Percentiles rank a stretch among this genome's conserved stretches.
Conservation (phyloP, 306 rosid species). For the Quercus berberidifolia region DNA sequence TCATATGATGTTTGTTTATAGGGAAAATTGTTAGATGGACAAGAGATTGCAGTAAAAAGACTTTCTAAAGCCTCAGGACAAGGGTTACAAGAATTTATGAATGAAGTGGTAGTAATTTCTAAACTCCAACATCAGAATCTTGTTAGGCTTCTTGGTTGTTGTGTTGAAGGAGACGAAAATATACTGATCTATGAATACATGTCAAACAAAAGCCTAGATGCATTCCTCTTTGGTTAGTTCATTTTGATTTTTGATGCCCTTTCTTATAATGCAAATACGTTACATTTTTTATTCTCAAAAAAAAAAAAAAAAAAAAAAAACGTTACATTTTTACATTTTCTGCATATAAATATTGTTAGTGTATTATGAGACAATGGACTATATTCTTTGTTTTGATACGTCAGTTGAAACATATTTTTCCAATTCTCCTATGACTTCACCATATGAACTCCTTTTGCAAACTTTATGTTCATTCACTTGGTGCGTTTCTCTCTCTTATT, state of each 20-base stretch:
- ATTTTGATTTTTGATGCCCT: neutral
- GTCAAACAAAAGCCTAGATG: constrained; percentile 45
- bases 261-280: too few relatives aligned
- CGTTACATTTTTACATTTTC: too few relatives aligned
- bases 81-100: constrained; percentile 44
- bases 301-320: too few relatives aligned
- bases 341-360: too few relatives aligned
- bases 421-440: neutral
- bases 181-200: constrained; percentile 47
- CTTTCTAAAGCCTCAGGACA: constrained; percentile 30
- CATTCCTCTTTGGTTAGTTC: constrained; percentile 38
- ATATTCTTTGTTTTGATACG: neutral
- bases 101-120: constrained; percentile 44
- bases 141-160: constrained; percentile 41
- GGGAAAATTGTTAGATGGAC: constrained; percentile 43
- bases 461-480: too few relatives aligned
- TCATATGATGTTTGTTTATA: neutral
- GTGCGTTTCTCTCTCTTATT: neutral
- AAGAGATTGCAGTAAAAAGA: constrained; percentile 37
- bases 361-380: too few relatives aligned
- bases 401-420: too few relatives aligned
- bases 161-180: constrained; percentile 39
- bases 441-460: too few relatives aligned
- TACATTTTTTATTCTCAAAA: too few relatives aligned
- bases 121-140: constrained; percentile 50